These are phyloP conservation scores for Peronosclerospora sorghi DNA, from an alignment of 352 stramenopile species.

Conservation along the genomic window DNA sequence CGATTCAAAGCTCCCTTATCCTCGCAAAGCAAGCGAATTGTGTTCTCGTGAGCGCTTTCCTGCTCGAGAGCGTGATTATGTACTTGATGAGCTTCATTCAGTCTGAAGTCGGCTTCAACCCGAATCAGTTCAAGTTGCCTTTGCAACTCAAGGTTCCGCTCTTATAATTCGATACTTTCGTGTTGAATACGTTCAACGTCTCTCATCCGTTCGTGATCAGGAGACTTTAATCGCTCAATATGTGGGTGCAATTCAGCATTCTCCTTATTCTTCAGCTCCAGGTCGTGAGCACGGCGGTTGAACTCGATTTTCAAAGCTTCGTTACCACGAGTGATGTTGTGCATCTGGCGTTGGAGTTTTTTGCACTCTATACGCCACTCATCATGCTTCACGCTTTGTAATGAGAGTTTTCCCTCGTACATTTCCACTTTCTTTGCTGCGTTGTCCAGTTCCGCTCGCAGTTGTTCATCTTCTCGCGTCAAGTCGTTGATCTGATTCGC, in stretches of 20 bases:
- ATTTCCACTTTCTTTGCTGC: constrained; percentile 30
- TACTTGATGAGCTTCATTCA: constrained; percentile 34
- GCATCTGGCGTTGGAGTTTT: constrained; percentile 27
- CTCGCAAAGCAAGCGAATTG: constrained; percentile 32
- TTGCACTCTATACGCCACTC: constrained; percentile 44
- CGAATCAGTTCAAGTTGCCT: constrained; percentile 33
- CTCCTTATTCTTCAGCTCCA: constrained; percentile 42
- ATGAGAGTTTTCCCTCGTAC: constrained; percentile 14
- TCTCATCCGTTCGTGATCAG: constrained; percentile 38
- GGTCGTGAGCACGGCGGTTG: constrained; percentile 37
- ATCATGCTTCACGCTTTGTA: constrained; percentile 28
- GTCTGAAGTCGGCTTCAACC: constrained; percentile 28
- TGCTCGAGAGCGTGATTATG: constrained; percentile 35
- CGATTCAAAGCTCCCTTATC: constrained; percentile 60
- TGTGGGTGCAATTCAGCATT: constrained; percentile 35
- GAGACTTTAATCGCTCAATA: constrained; percentile 41
- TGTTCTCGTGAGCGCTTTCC: constrained; percentile 36
- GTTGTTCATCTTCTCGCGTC: constrained; percentile 40
- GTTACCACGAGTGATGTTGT: constrained; percentile 29
- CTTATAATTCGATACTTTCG: constrained; percentile 45
- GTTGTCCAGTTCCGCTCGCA: constrained; percentile 35
- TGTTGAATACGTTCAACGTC: constrained; percentile 42
- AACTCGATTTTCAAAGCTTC: constrained; percentile 38
- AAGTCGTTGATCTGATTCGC: constrained; percentile 38
- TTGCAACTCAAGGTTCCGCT: constrained; percentile 40